These are phyloP conservation scores for Dillenia suffruticosa DNA, from an alignment of 164 flowering plant genomes.

Conservation along the genomic window DNA sequence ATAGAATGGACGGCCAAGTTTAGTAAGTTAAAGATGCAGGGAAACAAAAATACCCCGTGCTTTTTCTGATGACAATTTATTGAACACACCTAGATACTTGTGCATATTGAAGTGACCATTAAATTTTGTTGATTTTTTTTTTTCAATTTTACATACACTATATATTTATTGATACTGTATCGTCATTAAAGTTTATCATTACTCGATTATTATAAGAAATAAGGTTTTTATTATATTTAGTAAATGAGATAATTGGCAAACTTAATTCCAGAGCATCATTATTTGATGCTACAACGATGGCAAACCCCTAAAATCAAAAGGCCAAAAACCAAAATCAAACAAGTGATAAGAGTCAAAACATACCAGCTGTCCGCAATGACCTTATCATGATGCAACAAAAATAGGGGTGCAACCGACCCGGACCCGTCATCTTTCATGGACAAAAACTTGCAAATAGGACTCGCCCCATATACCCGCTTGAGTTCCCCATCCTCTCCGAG, in stretches of 20 bases:
- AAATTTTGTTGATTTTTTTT: too few relatives aligned
- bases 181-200: too few relatives aligned
- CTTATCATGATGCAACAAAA: slow-evolving; percentile 13
- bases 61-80: too few relatives aligned
- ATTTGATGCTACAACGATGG: too few relatives aligned
- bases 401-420: slow-evolving; percentile 14
- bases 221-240: too few relatives aligned
- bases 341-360: neutral
- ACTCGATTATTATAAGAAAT: too few relatives aligned
- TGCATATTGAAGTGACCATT: neutral
- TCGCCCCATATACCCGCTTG: slow-evolving; percentile 16
- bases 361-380: slow-evolving; percentile 18
- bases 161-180: too few relatives aligned
- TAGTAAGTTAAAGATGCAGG: too few relatives aligned
- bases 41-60: neutral
- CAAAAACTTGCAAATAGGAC: slow-evolving; percentile 22
- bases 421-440: slow-evolving; percentile 9
- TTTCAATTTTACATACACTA: too few relatives aligned
- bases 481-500: slow-evolving; percentile 6
- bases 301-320: neutral
- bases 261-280: neutral
- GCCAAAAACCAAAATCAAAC: neutral
- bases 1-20: too few relatives aligned
- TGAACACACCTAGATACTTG: too few relatives aligned
- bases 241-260: neutral